phyloP scores from a whole-genome alignment of 352 stramenopile genomes.

The Elongisporangium undulatum region DNA sequence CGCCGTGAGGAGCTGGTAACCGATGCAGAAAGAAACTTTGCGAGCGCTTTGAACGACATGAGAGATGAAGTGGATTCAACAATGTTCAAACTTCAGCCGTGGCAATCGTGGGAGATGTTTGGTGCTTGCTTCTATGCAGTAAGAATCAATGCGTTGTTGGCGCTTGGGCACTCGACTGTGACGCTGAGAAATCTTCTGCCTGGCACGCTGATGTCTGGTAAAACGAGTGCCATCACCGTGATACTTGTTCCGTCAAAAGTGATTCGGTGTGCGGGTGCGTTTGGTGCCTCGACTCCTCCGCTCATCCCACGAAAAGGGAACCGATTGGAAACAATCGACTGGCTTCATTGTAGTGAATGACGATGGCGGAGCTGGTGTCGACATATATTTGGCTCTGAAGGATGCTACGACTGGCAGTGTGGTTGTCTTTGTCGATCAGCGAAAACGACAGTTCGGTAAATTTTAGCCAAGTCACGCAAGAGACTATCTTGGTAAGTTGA shows the following conservation, averaged over 20 bases:
- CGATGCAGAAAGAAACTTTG: no score
- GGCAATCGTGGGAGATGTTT: slow-evolving; percentile 14
- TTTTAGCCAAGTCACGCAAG: neutral
- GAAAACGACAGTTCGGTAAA: neutral
- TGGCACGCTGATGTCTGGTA: slow-evolving; percentile 8
- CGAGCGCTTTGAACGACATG: no score
- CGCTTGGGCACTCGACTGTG: slow-evolving; percentile 15
- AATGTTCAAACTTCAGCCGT: slow-evolving; percentile 4
- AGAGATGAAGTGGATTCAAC: no score
- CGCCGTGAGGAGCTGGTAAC: no score
- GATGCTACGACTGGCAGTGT: slow-evolving; percentile 13
- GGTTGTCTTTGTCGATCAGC: neutral
- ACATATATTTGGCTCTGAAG: slow-evolving; percentile 30
- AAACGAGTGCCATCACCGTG: no score
- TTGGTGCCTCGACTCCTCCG: no score
- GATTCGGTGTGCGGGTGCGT: no score
- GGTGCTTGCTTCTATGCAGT: slow-evolving; percentile 18
- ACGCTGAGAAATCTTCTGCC: slow-evolving; percentile 11
- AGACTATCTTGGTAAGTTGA: neutral
- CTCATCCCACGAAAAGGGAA: no score
- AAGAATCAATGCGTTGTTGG: slow-evolving; percentile 17
- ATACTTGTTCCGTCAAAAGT: no score
- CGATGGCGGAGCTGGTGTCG: slow-evolving; percentile 13
- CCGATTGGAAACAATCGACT: no score
- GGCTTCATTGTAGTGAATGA: slow-evolving; percentile 22